Conservation (phyloP, 768 basidiomycete species). For the Tulasnella sp. region DNA sequence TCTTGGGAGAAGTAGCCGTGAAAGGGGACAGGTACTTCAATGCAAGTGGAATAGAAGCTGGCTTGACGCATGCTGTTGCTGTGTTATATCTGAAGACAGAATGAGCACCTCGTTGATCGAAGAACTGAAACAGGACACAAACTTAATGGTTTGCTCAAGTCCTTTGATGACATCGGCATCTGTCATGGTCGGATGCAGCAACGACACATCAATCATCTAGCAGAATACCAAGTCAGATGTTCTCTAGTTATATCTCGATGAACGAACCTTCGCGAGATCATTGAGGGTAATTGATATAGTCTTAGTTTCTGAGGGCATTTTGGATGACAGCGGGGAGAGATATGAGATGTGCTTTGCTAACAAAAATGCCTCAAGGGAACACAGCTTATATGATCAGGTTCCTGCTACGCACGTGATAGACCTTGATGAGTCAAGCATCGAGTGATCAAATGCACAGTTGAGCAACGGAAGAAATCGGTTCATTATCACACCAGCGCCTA, state of each 20-base stretch:
- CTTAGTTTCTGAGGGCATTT: neutral
- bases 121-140: neutral
- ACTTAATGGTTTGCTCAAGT: slow-evolving; percentile 11
- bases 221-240: neutral
- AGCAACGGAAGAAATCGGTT: too few relatives aligned
- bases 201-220: slow-evolving; percentile 20
- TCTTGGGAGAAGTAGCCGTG: slow-evolving; percentile 12
- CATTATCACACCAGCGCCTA: too few relatives aligned
- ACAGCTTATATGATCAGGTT: too few relatives aligned
- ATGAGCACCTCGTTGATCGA: neutral
- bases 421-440: too few relatives aligned
- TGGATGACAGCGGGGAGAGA: neutral
- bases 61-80: slow-evolving; percentile 20
- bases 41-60: slow-evolving; percentile 17
- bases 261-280: slow-evolving; percentile 12
- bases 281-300: slow-evolving; percentile 12
- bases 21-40: slow-evolving; percentile 12
- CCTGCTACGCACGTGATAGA: too few relatives aligned
- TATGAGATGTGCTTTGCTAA: too few relatives aligned
- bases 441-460: too few relatives aligned
- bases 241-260: neutral
- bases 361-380: too few relatives aligned
- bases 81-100: slow-evolving; percentile 2
- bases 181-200: slow-evolving; percentile 19
- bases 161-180: slow-evolving; percentile 18